phyloP scores from a whole-genome alignment of 2,329 filamentous ascomycete genomes.

The Macrophomina tecta region DNA sequence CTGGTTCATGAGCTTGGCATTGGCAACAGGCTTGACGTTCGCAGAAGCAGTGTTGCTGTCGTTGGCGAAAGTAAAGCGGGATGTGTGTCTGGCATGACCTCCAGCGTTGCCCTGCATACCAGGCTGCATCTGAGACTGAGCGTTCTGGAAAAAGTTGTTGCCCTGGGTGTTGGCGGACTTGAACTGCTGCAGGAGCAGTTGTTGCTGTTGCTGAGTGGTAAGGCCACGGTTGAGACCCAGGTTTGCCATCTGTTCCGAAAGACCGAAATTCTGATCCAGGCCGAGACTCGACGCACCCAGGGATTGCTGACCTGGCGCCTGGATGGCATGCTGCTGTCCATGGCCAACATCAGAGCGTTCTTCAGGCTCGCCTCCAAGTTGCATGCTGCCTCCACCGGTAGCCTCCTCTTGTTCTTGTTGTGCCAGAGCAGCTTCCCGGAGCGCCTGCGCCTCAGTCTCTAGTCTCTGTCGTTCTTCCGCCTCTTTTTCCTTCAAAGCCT shows the following conservation, averaged over 20 bases:
- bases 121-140: conserved; percentile 51
- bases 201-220: conserved; percentile 78
- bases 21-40: conserved; percentile 77
- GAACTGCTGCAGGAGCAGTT: conserved; percentile 67
- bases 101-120: conserved; percentile 62
- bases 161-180: conserved; percentile 59
- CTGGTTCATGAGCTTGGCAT: conserved; percentile 81
- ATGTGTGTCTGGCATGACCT: conserved; percentile 81
- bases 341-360: conserved; percentile 69
- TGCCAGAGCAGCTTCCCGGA: conserved; percentile 50
- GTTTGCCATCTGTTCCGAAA: conserved; percentile 47
- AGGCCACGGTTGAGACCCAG: conserved; percentile 67
- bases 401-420: conserved; percentile 72
- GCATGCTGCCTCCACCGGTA: conserved; percentile 80
- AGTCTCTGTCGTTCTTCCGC: conserved; percentile 62
- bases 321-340: conserved; percentile 70
- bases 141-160: conserved; percentile 58
- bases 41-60: conserved; percentile 67
- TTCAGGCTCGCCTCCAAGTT: conserved; percentile 91
- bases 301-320: conserved; percentile 76
- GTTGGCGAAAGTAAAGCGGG: conserved; percentile 85
- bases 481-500: conserved; percentile 71
- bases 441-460: conserved; percentile 61
- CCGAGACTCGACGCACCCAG: conserved; percentile 44
- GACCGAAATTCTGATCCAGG: conserved; percentile 41